Conservation (phyloP, 306 rosid genomes). For the Pyrus betulifolia region DNA sequence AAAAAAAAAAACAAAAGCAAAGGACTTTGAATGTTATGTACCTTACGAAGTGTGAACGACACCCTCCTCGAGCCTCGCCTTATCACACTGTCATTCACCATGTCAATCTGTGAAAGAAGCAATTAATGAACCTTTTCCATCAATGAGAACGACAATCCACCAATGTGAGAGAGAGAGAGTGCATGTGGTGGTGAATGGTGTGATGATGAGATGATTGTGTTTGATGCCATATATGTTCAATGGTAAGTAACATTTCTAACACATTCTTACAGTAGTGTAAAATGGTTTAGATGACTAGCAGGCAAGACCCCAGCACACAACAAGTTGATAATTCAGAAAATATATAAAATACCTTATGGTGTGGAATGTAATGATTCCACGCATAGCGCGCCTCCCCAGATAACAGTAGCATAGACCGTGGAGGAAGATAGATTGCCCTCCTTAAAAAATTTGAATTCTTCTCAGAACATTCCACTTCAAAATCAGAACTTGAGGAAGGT, state of each 20-base stretch:
- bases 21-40: slow-evolving; percentile 19
- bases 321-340: neutral
- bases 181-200: neutral
- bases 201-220: neutral
- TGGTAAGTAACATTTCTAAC: neutral
- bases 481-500: slow-evolving; percentile 30
- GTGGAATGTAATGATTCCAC: slow-evolving; percentile 91
- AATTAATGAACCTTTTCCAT: neutral
- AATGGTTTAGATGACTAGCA: neutral
- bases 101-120: slow-evolving; percentile 50
- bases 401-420: slow-evolving; percentile 68
- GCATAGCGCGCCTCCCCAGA: slow-evolving; percentile 90
- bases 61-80: slow-evolving; percentile 77
- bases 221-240: neutral
- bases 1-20: neutral
- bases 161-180: neutral
- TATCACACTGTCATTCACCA: slow-evolving; percentile 48
- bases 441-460: slow-evolving; percentile 46
- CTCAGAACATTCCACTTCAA: slow-evolving; percentile 29
- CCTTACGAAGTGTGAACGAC: slow-evolving; percentile 82
- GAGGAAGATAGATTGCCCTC: slow-evolving; percentile 68
- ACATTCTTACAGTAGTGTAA: neutral
- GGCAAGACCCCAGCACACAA: neutral
- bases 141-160: slow-evolving; percentile 1
- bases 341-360: slow-evolving; percentile 57